Conservation (phyloP, 306 rosid genomes). For the Citrullus mucosospermus region DNA sequence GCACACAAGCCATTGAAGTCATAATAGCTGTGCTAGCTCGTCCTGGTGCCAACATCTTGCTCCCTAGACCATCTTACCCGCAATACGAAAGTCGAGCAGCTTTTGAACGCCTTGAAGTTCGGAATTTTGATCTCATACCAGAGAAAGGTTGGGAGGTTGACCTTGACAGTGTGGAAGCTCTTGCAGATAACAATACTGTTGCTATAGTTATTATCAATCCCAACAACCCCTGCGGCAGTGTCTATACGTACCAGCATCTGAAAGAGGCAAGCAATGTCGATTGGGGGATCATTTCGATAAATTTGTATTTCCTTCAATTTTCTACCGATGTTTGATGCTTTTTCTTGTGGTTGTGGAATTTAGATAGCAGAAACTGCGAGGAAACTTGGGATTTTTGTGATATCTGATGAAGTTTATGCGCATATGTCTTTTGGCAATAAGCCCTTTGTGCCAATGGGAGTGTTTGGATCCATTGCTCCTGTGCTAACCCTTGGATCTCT, state of each 20-base stretch:
- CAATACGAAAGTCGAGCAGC: constrained; percentile 36
- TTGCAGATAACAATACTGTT: constrained; percentile 46
- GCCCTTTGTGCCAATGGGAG: constrained; percentile 35
- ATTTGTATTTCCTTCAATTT: not conserved
- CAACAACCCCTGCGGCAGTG: constrained; percentile 58
- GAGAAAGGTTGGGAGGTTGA: constrained; percentile 53
- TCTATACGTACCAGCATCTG: constrained; percentile 40
- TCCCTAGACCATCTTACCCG: constrained; percentile 59
- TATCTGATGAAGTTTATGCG: constrained; percentile 34
- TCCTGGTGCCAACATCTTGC: constrained; percentile 55
- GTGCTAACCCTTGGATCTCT: constrained; percentile 36
- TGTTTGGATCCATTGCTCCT: constrained; percentile 27
- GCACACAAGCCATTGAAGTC: constrained; percentile 55
- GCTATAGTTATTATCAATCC: constrained; percentile 58
- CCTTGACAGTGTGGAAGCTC: constrained; percentile 37
- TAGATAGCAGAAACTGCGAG: constrained; percentile 37
- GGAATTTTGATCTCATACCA: constrained; percentile 45
- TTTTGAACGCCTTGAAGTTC: constrained; percentile 36
- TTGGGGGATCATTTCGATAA: not conserved
- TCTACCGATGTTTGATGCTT: not conserved
- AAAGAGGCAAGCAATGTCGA: constrained; percentile 24
- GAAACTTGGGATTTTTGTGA: constrained; percentile 28
- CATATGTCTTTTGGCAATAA: constrained; percentile 23
- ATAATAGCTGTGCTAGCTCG: constrained; percentile 39
- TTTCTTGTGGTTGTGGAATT: not conserved